Conservation (phyloP, 2,329 filamentous ascomycete species). For the Hypoxylon sp. region DNA sequence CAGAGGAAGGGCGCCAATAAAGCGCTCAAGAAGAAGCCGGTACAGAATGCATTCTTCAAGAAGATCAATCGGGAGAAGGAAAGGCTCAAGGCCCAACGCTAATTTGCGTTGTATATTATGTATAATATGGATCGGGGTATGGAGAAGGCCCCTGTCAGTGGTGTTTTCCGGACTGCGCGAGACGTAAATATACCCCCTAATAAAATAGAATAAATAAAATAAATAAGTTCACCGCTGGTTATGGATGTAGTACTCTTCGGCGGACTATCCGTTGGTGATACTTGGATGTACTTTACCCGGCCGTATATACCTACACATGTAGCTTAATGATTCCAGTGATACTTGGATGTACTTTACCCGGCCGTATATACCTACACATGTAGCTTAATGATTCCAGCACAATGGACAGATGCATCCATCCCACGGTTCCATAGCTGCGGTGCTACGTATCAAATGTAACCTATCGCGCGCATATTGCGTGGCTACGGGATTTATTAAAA, state of each 20-base stretch:
- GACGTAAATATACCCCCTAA: conserved; percentile 36
- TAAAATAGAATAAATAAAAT: neutral
- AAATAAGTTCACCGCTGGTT: conserved; percentile 25
- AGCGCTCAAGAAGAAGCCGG: conserved; percentile 70
- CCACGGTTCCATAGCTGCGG: conserved; percentile 42
- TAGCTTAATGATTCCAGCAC: conserved; percentile 40
- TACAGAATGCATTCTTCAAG: conserved; percentile 74
- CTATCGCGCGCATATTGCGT: conserved; percentile 35
- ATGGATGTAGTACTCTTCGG: conserved; percentile 1
- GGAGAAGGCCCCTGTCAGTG: conserved; percentile 16
- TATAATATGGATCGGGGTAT: conserved; percentile 18
- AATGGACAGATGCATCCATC: conserved; percentile 44
- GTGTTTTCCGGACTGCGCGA: conserved; percentile 16
- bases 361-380: no score
- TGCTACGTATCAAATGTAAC: conserved; percentile 42
- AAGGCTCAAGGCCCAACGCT: conserved; percentile 58
- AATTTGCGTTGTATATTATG: conserved; percentile 22
- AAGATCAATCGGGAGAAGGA: conserved; percentile 75
- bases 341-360: conserved; percentile 18
- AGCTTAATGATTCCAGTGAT: no score
- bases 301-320: no score
- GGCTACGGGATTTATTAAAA: conserved; percentile 43
- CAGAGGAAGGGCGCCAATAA: conserved; percentile 82
- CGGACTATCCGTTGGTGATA: conserved; percentile 11
- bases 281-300: conserved; percentile 14